phyloP scores from a whole-genome alignment of 1,284 basidiomycete genomes.

The Irpex rosettiformis region DNA sequence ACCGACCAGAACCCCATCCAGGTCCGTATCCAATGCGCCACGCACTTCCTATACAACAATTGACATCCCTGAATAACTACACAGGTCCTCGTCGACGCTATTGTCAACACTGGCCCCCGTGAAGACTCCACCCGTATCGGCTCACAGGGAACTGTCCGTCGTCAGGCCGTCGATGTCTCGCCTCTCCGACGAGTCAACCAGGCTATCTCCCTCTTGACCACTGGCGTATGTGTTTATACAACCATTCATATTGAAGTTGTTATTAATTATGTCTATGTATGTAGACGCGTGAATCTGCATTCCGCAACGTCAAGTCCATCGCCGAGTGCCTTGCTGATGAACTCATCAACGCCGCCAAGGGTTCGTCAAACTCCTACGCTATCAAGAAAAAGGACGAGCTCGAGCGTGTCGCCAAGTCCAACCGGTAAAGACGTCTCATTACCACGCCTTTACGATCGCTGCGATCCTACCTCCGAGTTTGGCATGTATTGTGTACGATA shows the following conservation, averaged over 20 bases:
- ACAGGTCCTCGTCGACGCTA: conserved; percentile 92
- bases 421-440: conserved; percentile 68
- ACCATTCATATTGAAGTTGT: not conserved
- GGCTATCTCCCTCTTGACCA: conserved; percentile 92
- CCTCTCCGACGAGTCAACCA: conserved; percentile 99
- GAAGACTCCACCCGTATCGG: conserved; percentile 99
- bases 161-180: conserved; percentile 99
- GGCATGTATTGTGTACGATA: conserved; percentile 1
- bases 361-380: conserved; percentile 99
- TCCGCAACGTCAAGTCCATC: conserved; percentile 99
- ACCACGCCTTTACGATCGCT: not conserved
- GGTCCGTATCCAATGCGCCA: conserved; percentile 43
- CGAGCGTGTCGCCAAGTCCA: conserved; percentile 99
- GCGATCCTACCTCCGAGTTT: not conserved
- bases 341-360: conserved; percentile 99
- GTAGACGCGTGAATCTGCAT: conserved; percentile 97
- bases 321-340: conserved; percentile 99
- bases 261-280: conserved; percentile 7
- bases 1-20: conserved; percentile 99
- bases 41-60: not conserved
- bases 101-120: conserved; percentile 99
- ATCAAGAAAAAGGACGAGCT: conserved; percentile 99
- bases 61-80: not conserved
- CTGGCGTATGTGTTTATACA: conserved; percentile 65
- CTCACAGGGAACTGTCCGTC: conserved; percentile 98